A percentile compares a stretch with the other conserved stretches of the same genome.
phyloP scores from a whole-genome alignment of 2,329 filamentous ascomycete species.

The Calonectria montana region DNA sequence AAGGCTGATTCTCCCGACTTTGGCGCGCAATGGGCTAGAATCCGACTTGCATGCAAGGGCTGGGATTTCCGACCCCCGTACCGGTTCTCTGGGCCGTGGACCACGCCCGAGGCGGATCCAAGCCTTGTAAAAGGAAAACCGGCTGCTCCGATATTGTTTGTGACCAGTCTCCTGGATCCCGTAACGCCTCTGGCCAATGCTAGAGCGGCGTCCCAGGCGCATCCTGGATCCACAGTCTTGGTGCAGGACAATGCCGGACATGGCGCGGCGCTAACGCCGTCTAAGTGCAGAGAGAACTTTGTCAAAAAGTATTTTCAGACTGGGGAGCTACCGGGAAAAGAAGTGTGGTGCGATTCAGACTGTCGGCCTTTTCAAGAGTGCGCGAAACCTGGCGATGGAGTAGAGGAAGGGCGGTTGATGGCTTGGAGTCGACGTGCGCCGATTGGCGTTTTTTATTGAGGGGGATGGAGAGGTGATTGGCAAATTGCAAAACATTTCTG shows the following conservation, averaged over 20 bases:
- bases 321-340: not conserved
- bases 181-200: constrained; percentile 54
- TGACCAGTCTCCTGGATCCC: not conserved
- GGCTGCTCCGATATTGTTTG: constrained; percentile 46
- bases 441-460: not conserved
- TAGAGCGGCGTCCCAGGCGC: constrained; percentile 42
- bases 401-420: not conserved
- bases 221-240: constrained; percentile 44
- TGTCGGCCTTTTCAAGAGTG: constrained; percentile 9
- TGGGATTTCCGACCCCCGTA: constrained; percentile 53
- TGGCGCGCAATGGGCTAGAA: constrained; percentile 47
- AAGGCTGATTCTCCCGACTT: constrained; percentile 44
- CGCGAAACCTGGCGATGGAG: not conserved
- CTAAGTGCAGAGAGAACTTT: not conserved
- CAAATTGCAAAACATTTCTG: no score
- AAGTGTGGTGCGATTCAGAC: not conserved
- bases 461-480: not conserved
- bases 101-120: constrained; percentile 37
- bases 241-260: constrained; percentile 47
- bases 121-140: constrained; percentile 46
- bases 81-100: constrained; percentile 53
- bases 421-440: not conserved
- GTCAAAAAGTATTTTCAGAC: not conserved
- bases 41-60: constrained; percentile 54
- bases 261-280: constrained; percentile 20